phyloP scores from a whole-genome alignment of 1,139 yeast genomes.

The Lodderomyces metapsilosis region DNA sequence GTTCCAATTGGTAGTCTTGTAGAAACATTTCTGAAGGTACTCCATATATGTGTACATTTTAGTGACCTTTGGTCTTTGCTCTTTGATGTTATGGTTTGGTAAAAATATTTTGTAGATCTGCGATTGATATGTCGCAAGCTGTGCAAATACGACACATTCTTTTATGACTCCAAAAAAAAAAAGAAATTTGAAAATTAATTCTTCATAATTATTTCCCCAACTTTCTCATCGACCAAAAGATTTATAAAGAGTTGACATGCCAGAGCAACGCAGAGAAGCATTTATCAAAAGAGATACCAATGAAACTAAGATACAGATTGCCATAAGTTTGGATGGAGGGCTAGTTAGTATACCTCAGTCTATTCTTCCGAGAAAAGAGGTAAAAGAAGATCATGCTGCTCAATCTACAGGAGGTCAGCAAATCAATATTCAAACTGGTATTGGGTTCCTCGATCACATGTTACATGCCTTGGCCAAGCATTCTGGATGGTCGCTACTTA shows the following conservation, averaged over 20 bases:
- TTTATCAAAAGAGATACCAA: constrained; percentile 69
- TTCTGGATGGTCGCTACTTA: constrained; percentile 89
- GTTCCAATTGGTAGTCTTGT: constrained; percentile 70
- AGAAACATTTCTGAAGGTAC: constrained; percentile 70
- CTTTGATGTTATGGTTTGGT: no score
- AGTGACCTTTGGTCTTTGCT: not conserved
- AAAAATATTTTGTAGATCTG: no score
- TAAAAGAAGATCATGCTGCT: constrained; percentile 53
- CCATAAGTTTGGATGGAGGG: constrained; percentile 85
- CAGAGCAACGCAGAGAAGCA: constrained; percentile 9
- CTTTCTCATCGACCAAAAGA: not conserved
- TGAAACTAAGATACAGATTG: constrained; percentile 90
- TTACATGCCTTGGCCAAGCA: constrained; percentile 95
- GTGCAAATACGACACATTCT: no score
- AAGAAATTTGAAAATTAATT: no score
- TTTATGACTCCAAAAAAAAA: no score
- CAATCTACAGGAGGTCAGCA: constrained; percentile 65
- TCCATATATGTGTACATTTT: constrained; percentile 83
- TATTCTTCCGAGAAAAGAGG: constrained; percentile 37
- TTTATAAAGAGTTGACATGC: not conserved
- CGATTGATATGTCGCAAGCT: no score
- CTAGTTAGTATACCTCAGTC: constrained; percentile 57
- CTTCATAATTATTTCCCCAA: not conserved
- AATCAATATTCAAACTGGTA: constrained; percentile 82
- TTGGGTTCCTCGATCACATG: constrained; percentile 97